Conservation (phyloP, 768 basidiomycete species). For the Mycena vulgaris region DNA sequence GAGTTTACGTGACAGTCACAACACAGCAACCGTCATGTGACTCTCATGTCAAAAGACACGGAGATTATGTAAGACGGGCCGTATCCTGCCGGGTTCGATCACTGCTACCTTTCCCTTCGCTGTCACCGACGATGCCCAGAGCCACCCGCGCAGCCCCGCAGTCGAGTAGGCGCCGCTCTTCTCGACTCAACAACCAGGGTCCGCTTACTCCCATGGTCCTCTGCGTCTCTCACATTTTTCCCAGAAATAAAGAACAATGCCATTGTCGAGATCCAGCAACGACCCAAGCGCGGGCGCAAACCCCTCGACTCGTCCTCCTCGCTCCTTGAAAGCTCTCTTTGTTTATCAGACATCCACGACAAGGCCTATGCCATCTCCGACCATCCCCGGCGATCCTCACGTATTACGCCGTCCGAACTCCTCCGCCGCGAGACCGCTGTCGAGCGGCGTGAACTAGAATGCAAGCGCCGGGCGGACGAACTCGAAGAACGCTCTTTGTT, state of each 20-base stretch:
- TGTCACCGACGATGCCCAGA: conserved; percentile 38
- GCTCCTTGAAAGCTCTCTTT: conserved; percentile 23
- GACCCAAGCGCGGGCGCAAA: conserved; percentile 27
- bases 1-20: not conserved
- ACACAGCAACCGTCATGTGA: too few relatives aligned
- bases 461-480: conserved; percentile 52
- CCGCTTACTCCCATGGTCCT: not conserved
- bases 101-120: conserved; percentile 19
- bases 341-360: conserved; percentile 26
- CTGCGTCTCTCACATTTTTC: not conserved
- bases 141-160: conserved; percentile 24
- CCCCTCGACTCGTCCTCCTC: conserved; percentile 22
- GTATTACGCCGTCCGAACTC: conserved; percentile 58
- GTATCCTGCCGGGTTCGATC: not conserved
- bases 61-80: conserved; percentile 5
- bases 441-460: conserved; percentile 57
- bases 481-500: conserved; percentile 58
- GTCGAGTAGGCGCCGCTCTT: conserved; percentile 34
- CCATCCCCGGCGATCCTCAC: conserved; percentile 55
- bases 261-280: conserved; percentile 40
- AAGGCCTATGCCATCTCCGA: conserved; percentile 24
- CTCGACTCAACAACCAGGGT: conserved; percentile 37
- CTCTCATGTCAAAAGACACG: too few relatives aligned
- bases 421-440: conserved; percentile 55
- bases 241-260: conserved; percentile 37